A percentile compares a stretch with the other conserved stretches of the same genome.
phyloP scores from a whole-genome alignment of 306 rosid species.

The Crataegus laevigata region DNA sequence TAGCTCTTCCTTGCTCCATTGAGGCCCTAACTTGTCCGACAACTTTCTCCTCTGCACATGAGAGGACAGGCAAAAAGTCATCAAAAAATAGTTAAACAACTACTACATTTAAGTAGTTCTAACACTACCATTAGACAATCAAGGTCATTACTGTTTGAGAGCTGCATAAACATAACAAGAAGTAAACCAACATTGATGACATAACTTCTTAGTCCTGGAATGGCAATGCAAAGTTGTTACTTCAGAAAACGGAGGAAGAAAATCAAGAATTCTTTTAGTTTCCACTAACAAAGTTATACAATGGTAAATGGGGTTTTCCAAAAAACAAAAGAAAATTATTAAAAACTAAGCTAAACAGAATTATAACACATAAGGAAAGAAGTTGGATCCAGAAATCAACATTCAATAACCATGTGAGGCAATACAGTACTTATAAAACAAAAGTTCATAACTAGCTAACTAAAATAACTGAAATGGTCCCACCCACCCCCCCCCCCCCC shows the following conservation, averaged over 20 bases:
- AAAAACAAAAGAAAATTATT: too few species aligned
- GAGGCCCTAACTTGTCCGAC: constrained; percentile 86
- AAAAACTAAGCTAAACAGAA: too few species aligned
- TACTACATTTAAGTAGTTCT: not conserved
- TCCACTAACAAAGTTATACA: not conserved
- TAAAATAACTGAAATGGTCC: too few species aligned
- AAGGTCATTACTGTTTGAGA: not conserved
- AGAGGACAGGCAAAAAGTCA: constrained; percentile 19
- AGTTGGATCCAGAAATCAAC: too few species aligned
- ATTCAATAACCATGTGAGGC: too few species aligned
- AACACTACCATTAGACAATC: not conserved
- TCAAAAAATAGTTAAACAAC: not conserved
- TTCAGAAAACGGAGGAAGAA: not conserved
- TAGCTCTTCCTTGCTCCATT: constrained; percentile 83
- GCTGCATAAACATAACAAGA: not conserved
- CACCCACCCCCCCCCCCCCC: too few species aligned
- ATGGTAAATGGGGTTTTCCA: too few species aligned
- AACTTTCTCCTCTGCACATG: constrained; percentile 78
- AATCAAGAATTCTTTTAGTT: not conserved
- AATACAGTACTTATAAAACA: not conserved
- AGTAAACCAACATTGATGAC: not conserved
- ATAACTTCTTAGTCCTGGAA: not conserved
- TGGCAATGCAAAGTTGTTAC: not conserved
- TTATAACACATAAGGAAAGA: too few species aligned
- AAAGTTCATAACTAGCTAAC: too few species aligned